Percentiles rank a stretch among this genome's conserved stretches.
phyloP scores from a whole-genome alignment of 2,329 filamentous ascomycete species.

The Sclerotinia minor region DNA sequence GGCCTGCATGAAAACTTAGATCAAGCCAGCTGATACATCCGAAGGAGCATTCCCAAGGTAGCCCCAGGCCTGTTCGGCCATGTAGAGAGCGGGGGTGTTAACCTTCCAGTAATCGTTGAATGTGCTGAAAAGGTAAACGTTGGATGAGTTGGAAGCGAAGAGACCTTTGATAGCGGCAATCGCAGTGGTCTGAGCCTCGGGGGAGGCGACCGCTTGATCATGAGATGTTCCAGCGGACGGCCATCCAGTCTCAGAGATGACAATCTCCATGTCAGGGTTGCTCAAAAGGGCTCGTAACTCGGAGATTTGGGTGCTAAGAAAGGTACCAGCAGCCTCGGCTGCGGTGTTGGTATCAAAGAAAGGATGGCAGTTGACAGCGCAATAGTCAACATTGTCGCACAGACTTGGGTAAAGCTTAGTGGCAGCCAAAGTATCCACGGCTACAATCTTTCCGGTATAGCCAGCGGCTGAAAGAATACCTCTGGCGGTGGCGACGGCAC shows the following conservation, averaged over 20 bases:
- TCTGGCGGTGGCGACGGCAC: slow-evolving; percentile 59
- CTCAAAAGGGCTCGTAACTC: slow-evolving; percentile 48
- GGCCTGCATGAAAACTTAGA: slow-evolving; percentile 23
- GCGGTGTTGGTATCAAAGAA: slow-evolving; percentile 72
- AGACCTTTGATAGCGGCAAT: slow-evolving; percentile 62
- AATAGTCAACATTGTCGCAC: slow-evolving; percentile 69
- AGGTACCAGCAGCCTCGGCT: slow-evolving; percentile 64
- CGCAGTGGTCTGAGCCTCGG: slow-evolving; percentile 65
- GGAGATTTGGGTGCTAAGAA: slow-evolving; percentile 59
- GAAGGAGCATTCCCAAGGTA: slow-evolving; percentile 46
- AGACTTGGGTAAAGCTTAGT: slow-evolving; percentile 66
- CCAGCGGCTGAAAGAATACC: slow-evolving; percentile 59
- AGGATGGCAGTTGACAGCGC: slow-evolving; percentile 77
- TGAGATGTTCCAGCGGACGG: slow-evolving; percentile 68
- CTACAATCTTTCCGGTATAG: slow-evolving; percentile 72
- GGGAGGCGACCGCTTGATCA: slow-evolving; percentile 65
- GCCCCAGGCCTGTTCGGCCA: slow-evolving; percentile 78
- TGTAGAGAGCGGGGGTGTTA: slow-evolving; percentile 60
- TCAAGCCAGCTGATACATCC: slow-evolving; percentile 22
- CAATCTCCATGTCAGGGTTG: slow-evolving; percentile 55
- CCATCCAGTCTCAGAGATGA: slow-evolving; percentile 86
- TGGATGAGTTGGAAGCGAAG: slow-evolving; percentile 52
- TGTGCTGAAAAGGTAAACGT: slow-evolving; percentile 73
- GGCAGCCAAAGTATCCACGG: slow-evolving; percentile 76
- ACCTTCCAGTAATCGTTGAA: slow-evolving; percentile 81